phyloP scores from a whole-genome alignment of 345 rosid species.

The Rhodomyrtus tomentosa region DNA sequence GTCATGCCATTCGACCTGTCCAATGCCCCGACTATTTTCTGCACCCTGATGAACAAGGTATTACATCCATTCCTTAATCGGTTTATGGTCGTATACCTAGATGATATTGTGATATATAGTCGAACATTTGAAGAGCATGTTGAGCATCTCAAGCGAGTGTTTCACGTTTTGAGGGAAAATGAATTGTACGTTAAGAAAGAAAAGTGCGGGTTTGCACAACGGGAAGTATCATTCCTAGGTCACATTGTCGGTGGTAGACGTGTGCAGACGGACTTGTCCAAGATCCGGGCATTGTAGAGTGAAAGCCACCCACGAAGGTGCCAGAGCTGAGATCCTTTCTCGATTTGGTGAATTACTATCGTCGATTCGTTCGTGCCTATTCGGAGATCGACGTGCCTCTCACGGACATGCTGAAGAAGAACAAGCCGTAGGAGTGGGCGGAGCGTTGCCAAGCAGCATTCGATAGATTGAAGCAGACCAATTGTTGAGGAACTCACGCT shows the following conservation, averaged over 20 bases:
- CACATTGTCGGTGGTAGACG: background rate
- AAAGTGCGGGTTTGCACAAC: background rate
- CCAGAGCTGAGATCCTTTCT: background rate
- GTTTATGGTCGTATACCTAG: background rate
- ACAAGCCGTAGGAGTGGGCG: background rate
- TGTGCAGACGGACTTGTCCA: background rate
- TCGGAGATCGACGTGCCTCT: background rate
- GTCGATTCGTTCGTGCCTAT: background rate
- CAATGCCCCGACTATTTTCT: accelerated
- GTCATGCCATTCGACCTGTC: background rate
- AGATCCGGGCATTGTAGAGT: background rate
- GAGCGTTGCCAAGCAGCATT: background rate
- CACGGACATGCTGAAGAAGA: background rate
- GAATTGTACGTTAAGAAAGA: background rate
- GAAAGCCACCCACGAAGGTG: accelerated
- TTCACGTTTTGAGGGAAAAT: background rate
- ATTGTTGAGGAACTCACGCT: accelerated
- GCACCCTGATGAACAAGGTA: background rate
- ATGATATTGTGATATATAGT: background rate
- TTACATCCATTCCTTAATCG: background rate
- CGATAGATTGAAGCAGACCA: background rate
- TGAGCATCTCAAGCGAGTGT: background rate
- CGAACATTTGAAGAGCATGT: background rate
- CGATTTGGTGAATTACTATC: background rate
- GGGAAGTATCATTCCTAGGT: background rate